phyloP scores from a whole-genome alignment of 1,284 basidiomycete species.

The Sporisorium iseilematis-ciliati region DNA sequence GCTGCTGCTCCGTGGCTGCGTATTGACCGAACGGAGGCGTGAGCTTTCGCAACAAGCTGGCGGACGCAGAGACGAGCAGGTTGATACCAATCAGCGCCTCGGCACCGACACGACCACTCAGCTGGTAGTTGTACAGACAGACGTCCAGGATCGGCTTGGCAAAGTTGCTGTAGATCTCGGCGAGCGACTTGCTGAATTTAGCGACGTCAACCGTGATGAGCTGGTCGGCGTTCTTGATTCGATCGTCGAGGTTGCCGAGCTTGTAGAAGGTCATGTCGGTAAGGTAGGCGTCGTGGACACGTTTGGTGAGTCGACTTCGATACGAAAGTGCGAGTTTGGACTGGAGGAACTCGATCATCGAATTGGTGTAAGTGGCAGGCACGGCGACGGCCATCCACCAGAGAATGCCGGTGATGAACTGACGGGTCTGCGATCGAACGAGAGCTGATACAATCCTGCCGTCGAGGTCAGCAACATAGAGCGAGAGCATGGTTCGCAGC shows the following conservation, averaged over 20 bases:
- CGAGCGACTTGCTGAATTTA: slow-evolving; percentile 89
- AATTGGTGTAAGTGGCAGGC: slow-evolving; percentile 86
- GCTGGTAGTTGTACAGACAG: slow-evolving; percentile 92
- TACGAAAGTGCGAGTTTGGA: slow-evolving; percentile 93
- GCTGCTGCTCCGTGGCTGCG: slow-evolving; percentile 77
- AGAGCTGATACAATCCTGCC: slow-evolving; percentile 91
- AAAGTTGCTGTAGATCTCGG: slow-evolving; percentile 81
- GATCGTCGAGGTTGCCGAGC: slow-evolving; percentile 80
- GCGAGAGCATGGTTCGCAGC: slow-evolving; percentile 86
- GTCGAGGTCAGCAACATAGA: slow-evolving; percentile 95
- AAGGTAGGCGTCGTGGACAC: slow-evolving; percentile 86
- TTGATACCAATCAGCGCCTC: slow-evolving; percentile 90
- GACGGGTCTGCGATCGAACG: slow-evolving; percentile 84
- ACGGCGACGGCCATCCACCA: slow-evolving; percentile 94
- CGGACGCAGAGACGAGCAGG: slow-evolving; percentile 79
- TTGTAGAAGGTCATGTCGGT: slow-evolving; percentile 88
- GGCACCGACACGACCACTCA: slow-evolving; percentile 92
- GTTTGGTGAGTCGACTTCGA: slow-evolving; percentile 85
- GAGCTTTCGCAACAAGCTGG: slow-evolving; percentile 57
- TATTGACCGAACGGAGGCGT: slow-evolving; percentile 96
- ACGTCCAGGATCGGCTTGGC: slow-evolving; percentile 90
- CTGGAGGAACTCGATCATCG: slow-evolving; percentile 90
- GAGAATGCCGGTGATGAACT: slow-evolving; percentile 86
- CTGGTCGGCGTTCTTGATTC: slow-evolving; percentile 97
- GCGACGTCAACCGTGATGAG: slow-evolving; percentile 97